Base-by-base conservation (phyloP, 352 stramenopile genomes). In the Phytophthora rubi region DNA sequence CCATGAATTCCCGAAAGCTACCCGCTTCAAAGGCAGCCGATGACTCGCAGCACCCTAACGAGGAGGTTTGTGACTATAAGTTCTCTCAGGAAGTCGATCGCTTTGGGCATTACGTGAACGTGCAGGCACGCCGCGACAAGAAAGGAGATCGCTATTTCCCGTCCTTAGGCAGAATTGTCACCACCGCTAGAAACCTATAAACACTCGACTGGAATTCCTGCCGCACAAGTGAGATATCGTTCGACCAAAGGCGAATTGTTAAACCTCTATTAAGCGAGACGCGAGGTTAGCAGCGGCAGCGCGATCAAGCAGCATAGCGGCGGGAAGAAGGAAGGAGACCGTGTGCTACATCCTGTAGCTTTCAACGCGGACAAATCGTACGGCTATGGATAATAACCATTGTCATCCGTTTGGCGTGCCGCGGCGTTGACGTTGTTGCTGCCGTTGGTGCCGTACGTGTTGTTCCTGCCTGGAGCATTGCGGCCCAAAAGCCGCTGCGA, bases 401-500 rank as follows among this genome's bases (percentile, higher is more conserved):
- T 52, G 13, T 73, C 47, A 7, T 32, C 49, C 21, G 47, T 35
- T 70, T 65, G 57, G 55, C 71, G 68, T n/a, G 39, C 48, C 35
- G 59, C 4, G n/a, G 67, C 42, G 61, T 77, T 57, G 55, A 60
- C 54, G 28, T 30, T 30, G 28, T 30, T 30, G 62, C 75, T 57
- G 57, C 65, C 54, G 42, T 71, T 77, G n/a, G 86, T 79, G 54
- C 87, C 85, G 63, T 94, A 94, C 21, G 73, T 86, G 47, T 52
- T 86, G 51, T 55, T 72, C 65, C 82, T 92, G 16, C 67, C 65
- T 16, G 68, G 68, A 2, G 37, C 71, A 59, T 71, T 80, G 53
- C 84, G 84, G 52, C 71, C 79, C 13, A 94, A 56, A 45, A 93
- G 79, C 28, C 81, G 81, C 69, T 92, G 82, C 44, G 81, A 86